Evolutionary conservation across 768 basidiomycete genomes (phyloP).

Genomic region (Macrolepiota fuliginosa): DNA sequence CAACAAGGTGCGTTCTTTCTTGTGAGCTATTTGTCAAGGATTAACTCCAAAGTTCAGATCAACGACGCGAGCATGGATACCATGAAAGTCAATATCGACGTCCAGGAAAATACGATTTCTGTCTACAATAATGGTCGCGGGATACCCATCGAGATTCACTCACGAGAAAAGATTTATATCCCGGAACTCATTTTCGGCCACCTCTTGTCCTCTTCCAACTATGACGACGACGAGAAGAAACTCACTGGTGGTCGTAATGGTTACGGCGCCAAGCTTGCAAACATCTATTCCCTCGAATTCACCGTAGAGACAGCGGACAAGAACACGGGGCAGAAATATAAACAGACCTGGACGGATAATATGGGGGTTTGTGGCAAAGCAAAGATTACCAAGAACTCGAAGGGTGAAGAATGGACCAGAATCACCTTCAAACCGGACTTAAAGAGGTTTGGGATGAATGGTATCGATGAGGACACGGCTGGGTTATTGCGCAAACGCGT

Average conservation of each 20-base stretch:
- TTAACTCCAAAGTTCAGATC: slow-evolving; percentile 49
- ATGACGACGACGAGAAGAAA: slow-evolving; percentile 98
- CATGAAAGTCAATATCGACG: slow-evolving; percentile 84
- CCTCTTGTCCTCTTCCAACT: slow-evolving; percentile 92
- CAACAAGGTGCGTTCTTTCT: slow-evolving; percentile 75
- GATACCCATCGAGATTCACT: slow-evolving; percentile 96
- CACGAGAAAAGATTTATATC: slow-evolving; percentile 90
- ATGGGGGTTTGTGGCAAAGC: slow-evolving; percentile 86
- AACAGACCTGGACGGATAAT: slow-evolving; percentile 92
- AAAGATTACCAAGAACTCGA: slow-evolving; percentile 90
- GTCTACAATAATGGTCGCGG: slow-evolving; percentile 95
- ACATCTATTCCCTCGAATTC: slow-evolving; percentile 97
- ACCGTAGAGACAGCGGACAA: slow-evolving; percentile 95
- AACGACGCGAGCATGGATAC: slow-evolving; percentile 91
- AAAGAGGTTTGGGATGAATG: slow-evolving; percentile 85
- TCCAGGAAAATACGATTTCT: slow-evolving; percentile 81
- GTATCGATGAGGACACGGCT: slow-evolving; percentile 88
- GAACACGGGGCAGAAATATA: slow-evolving; percentile 83
- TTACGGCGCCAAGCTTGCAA: slow-evolving; percentile 96
- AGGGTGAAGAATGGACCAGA: slow-evolving; percentile 86
- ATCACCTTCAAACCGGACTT: slow-evolving; percentile 95
- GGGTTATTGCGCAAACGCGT: slow-evolving; percentile 90
- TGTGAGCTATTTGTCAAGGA: not conserved
- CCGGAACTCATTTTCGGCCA: slow-evolving; percentile 98
- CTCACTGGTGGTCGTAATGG: slow-evolving; percentile 98